Base-by-base conservation (phyloP, 805 yeast species). In the Wickerhamomyces chaumierensis region DNA sequence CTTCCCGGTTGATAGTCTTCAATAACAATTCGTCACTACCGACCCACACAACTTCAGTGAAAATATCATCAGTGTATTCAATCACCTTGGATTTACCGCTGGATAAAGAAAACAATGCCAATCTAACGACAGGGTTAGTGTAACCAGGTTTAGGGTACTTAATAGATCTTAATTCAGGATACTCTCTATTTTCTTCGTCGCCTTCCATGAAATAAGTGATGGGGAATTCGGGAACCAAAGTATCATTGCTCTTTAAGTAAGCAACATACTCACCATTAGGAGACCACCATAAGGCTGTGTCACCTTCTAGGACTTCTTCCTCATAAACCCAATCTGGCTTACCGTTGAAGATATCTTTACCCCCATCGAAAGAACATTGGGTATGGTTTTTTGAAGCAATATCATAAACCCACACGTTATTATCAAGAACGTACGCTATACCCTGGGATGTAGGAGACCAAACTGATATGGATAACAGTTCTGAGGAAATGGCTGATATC, bases 251-350 rank as follows among this genome's bases (percentile, higher is more conserved):
- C 41, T 76, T 68, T 47, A 82, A 57, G 44, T 73, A 80, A 0
- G 86, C 70, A 34, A 87, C 53, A 48, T 65, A 69, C n/a, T 69
- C 61, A 12, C 90, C 87, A 33, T 65, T 58, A 8, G 84, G 84
- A 5, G 94, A 80, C 95, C 95, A 87, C 94, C 94, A 86, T 36
- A 85, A 47, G 1, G 88, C 84, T 18, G 68, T 60, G 48, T 79
- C 86, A 18, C 73, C 69, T 28, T 73, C 75, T 38, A 82, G 69
- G 1, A 86, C 92, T 57, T 86, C 96, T 48, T 86, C 96, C 53
- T 87, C 96, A 48, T 86, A 86, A 7, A 85, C 94, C 96, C 96
- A 86, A 53, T 86, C 95, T 0, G 95, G 94, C 43, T 79, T 78
- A 2, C 95, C 96, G 53, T 87, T 81, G 60, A 86, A 85, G 7